Evolutionary conservation across 306 rosid species (phyloP).

Genomic region (Amphicarpaea edgeworthii): DNA sequence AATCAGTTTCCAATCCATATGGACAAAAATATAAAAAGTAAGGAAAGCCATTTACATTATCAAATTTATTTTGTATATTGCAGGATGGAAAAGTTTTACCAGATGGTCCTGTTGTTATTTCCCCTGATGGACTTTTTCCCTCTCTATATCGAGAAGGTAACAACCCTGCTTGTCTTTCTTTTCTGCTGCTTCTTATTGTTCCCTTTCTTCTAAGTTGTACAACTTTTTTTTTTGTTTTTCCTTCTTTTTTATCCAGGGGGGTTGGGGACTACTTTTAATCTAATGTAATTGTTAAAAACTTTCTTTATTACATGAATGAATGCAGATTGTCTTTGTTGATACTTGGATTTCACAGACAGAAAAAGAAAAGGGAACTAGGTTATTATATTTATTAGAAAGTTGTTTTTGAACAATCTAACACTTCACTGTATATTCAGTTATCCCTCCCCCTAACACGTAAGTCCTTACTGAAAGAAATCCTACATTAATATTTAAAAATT

Average conservation of each 20-base stretch:
- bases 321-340: conserved; percentile 16
- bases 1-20: conserved; percentile 38
- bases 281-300: conserved; percentile 1
- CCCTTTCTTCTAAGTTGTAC: not conserved
- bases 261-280: not conserved
- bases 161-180: conserved; percentile 23
- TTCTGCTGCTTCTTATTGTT: conserved; percentile 15
- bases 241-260: not conserved
- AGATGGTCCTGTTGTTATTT: conserved; percentile 95
- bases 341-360: conserved; percentile 10
- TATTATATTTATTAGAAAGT: not conserved
- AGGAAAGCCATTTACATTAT: conserved; percentile 14
- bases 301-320: not conserved
- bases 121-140: conserved; percentile 97
- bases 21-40: conserved; percentile 14
- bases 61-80: conserved; percentile 42
- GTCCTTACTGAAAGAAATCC: conserved; percentile 4
- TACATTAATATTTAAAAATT: not conserved
- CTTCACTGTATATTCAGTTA: not conserved
- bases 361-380: not conserved
- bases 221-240: not conserved
- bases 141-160: conserved; percentile 97
- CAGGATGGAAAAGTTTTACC: conserved; percentile 96
- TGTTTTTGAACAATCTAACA: conserved; percentile 5
- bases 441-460: not conserved